These are phyloP conservation scores for Parmelia sp. DNA, from an alignment of 495 filamentous ascomycete genomes.

Conservation along the genomic window DNA sequence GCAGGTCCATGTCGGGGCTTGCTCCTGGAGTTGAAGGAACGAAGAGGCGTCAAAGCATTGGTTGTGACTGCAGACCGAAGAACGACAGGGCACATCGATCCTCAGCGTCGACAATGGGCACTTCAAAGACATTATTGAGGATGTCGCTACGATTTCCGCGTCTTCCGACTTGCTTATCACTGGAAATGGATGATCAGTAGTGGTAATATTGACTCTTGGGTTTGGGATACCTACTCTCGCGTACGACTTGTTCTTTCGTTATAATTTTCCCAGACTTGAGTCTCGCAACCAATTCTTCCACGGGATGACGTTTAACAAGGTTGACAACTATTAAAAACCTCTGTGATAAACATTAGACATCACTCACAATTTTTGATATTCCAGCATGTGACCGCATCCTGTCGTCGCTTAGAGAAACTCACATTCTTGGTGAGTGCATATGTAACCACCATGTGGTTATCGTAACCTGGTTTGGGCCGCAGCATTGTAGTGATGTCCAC, in stretches of 20 bases:
- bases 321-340: constrained; percentile 70
- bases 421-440: constrained; percentile 90
- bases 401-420: constrained; percentile 24
- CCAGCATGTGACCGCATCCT: background rate
- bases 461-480: constrained; percentile 60
- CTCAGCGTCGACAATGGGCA: constrained; percentile 83
- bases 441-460: constrained; percentile 74
- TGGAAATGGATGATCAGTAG: constrained; percentile 32
- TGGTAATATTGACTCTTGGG: background rate
- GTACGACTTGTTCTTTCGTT: constrained; percentile 69
- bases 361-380: background rate
- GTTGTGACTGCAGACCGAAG: constrained; percentile 74
- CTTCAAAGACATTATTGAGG: constrained; percentile 80
- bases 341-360: constrained; percentile 38
- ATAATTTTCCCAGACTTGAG: constrained; percentile 66
- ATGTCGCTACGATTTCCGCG: constrained; percentile 79
- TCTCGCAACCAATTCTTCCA: constrained; percentile 62
- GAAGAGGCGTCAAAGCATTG: constrained; percentile 95
- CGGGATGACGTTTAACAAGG: constrained; percentile 64
- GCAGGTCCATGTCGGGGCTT: constrained; percentile 91
- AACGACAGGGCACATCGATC: constrained; percentile 74
- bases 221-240: constrained; percentile 61
- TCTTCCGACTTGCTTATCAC: constrained; percentile 79
- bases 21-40: constrained; percentile 88
- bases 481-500: constrained; percentile 79